Conservation (phyloP, 331 rosid genomes). For the Quercus tomentella region DNA sequence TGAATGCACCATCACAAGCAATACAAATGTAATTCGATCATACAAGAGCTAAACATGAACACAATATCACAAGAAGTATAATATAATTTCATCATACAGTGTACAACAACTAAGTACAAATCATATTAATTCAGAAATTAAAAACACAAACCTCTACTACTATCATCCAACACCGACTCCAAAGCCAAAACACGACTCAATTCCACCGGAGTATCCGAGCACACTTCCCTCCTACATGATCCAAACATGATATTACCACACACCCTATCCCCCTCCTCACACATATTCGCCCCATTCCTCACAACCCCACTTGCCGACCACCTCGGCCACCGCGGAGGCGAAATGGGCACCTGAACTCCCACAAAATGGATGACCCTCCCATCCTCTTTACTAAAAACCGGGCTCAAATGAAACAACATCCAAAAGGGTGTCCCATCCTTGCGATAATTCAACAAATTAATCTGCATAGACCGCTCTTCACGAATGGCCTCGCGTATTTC, state of each 20-base stretch:
- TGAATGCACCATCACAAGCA: background rate
- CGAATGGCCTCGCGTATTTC: constrained; percentile 83
- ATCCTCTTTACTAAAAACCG: constrained; percentile 52
- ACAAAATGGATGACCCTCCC: constrained; percentile 72
- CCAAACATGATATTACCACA: constrained; percentile 50
- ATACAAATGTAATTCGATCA: background rate
- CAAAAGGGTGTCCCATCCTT: constrained; percentile 85
- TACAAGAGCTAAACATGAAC: background rate
- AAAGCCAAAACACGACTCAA: constrained; percentile 32
- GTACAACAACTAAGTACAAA: background rate
- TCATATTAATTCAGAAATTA: background rate
- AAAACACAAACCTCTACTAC: constrained; percentile 53
- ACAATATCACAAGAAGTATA: background rate
- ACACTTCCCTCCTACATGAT: constrained; percentile 74
- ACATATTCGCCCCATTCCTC: constrained; percentile 25
- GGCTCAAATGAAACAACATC: constrained; percentile 67
- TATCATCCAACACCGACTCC: constrained; percentile 46
- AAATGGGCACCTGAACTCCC: constrained; percentile 75
- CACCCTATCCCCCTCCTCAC: constrained; percentile 22
- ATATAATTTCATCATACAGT: background rate
- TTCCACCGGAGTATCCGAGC: constrained; percentile 57
- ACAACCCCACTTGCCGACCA: constrained; percentile 20
- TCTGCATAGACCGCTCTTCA: constrained; percentile 48
- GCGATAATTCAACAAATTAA: constrained; percentile 70
- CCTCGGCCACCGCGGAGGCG: constrained; percentile 26